Percentiles rank a stretch among this genome's conserved stretches.
These are phyloP conservation scores for Monosporozyma siamensis DNA, from an alignment of 805 yeast species.

Conservation along the genomic window DNA sequence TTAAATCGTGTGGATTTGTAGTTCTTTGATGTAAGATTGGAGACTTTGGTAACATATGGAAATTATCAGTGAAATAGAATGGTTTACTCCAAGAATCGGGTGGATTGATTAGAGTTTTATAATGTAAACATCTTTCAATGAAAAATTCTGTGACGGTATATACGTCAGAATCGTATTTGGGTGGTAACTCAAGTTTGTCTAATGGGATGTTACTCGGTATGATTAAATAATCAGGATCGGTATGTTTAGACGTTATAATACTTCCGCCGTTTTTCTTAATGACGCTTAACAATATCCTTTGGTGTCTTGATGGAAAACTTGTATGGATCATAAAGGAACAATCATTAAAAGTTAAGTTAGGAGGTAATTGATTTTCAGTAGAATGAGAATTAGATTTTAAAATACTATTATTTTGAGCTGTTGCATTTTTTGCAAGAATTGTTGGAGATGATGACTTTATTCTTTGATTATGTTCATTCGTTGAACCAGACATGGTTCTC, in stretches of 20 bases:
- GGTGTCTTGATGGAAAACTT: constrained; percentile 14
- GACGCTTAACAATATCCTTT: constrained; percentile 15
- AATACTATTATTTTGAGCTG: too few relatives aligned
- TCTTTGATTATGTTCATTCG: too few relatives aligned
- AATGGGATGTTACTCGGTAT: constrained; percentile 19
- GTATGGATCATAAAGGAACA: constrained; percentile 12
- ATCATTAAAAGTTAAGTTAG: constrained; percentile 8
- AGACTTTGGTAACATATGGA: constrained; percentile 23
- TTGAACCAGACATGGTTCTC: constrained; percentile 20
- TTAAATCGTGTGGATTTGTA: constrained; percentile 9
- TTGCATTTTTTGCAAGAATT: too few relatives aligned
- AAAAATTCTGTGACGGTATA: constrained; percentile 68
- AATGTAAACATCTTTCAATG: constrained; percentile 62
- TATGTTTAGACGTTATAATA: not conserved
- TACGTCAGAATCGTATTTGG: not conserved
- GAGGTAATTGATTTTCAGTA: not conserved
- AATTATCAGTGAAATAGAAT: constrained; percentile 24
- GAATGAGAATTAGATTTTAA: too few relatives aligned
- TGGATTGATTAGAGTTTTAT: constrained; percentile 34
- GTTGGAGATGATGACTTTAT: too few relatives aligned
- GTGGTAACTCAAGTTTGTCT: constrained; percentile 6
- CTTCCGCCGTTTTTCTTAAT: constrained; percentile 22
- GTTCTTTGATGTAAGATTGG: constrained; percentile 12
- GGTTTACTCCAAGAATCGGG: constrained; percentile 61
- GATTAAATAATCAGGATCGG: constrained; percentile 5